A percentile compares a stretch with the other conserved stretches of the same genome.
phyloP scores from a whole-genome alignment of 352 stramenopile genomes.

The Phytophthora quininea region DNA sequence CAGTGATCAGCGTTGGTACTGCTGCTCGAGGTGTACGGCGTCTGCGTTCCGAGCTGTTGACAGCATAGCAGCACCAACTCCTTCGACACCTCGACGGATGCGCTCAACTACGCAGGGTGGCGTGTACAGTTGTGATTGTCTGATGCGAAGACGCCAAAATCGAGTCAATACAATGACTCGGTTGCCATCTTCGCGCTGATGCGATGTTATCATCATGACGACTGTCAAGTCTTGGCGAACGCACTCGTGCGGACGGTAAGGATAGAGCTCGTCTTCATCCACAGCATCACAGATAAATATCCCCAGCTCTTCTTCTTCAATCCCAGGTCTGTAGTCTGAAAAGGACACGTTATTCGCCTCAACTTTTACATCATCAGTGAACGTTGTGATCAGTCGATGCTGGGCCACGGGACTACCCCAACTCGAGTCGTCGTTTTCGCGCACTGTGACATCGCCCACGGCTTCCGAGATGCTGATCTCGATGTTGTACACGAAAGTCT shows the following conservation, averaged over 20 bases:
- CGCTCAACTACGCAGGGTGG: constrained; percentile 9
- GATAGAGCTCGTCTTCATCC: constrained; percentile 34
- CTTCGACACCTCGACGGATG: constrained; percentile 7
- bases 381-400: not conserved
- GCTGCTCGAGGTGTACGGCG: too few relatives aligned
- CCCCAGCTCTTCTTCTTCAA: not conserved
- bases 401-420: not conserved
- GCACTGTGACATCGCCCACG: not conserved
- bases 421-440: not conserved
- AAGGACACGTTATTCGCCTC: not conserved
- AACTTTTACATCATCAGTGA: not conserved
- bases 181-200: constrained; percentile 5
- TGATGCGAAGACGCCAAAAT: constrained; percentile 12
- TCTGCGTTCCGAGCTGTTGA: not conserved
- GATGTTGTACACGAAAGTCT: not conserved
- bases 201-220: constrained; percentile 11
- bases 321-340: not conserved
- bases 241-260: constrained; percentile 18
- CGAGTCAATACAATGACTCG: constrained; percentile 12
- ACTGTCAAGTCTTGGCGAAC: constrained; percentile 28
- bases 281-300: constrained; percentile 22
- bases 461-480: not conserved
- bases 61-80: constrained; percentile 16
- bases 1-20: too few relatives aligned
- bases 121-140: constrained; percentile 5